These are phyloP conservation scores for Leishmania amazonensis DNA, from an alignment of 208 protist genomes.

Conservation along the genomic window DNA sequence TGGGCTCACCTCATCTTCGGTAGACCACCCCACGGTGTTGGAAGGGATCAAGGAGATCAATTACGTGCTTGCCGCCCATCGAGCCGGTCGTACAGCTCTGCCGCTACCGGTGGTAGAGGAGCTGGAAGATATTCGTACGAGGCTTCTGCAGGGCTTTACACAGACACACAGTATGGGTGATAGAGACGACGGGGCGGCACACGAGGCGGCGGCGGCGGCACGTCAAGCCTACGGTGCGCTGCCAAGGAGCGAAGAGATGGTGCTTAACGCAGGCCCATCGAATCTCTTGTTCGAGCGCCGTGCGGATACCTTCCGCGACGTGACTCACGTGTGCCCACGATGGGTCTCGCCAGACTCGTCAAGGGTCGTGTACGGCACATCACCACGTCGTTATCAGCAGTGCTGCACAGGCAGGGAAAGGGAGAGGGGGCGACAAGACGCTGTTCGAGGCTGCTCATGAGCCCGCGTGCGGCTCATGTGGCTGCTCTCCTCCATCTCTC, in stretches of 20 bases:
- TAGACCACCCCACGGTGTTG: constrained; percentile 19
- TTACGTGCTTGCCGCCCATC: constrained; percentile 36
- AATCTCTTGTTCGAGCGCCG: background rate
- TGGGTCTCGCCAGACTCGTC: constrained; percentile 35
- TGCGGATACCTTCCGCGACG: background rate
- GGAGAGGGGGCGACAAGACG: background rate
- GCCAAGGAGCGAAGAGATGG: background rate
- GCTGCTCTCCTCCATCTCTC: background rate
- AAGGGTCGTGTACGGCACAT: constrained; percentile 25
- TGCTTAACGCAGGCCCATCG: too few species aligned
- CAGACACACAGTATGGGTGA: background rate
- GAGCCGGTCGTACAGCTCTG: constrained; percentile 17
- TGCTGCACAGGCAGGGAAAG: background rate
- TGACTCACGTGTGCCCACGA: constrained; percentile 5
- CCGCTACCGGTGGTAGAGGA: constrained; percentile 38
- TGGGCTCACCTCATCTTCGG: constrained; percentile 2
- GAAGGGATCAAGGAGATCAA: constrained; percentile 47
- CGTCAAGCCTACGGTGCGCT: background rate
- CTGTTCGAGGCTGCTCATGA: background rate
- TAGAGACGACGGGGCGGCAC: background rate
- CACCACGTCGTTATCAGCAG: constrained; percentile 1
- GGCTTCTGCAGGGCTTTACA: constrained; percentile 16
- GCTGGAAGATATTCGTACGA: constrained; percentile 45
- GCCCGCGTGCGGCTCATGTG: background rate
- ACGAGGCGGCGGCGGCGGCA: background rate